Base-by-base conservation (phyloP, 345 rosid species). In the Acer campestre region DNA sequence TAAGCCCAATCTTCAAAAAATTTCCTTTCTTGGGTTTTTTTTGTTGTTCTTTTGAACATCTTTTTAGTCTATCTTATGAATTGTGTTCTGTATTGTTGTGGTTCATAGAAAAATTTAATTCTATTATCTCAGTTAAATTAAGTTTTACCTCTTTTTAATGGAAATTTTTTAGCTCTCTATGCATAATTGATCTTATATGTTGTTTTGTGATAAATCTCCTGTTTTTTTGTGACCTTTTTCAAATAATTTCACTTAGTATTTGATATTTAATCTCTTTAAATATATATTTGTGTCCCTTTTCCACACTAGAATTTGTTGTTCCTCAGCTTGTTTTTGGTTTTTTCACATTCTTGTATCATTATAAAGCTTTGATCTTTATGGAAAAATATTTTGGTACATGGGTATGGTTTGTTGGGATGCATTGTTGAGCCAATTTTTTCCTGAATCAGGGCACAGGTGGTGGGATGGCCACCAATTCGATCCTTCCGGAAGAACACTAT, bases 381-480 rank as follows among this genome's bases (percentile, higher is more conserved):
- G 3, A 6, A 11, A 42, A 22, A 22, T 25, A 29, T 16, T n/a
- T 71, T 29, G 65, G 13, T 46, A 27, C 11, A 11, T 49, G 40
- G 25, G n/a, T 40, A 51, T 27, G 27, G 75, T 51, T 51, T 25
- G 29, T 20, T 49, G 31, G 38, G 73, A 11, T 74, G 64, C 46
- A n/a, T 70, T 59, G 58, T 56, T 75, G 66, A 85, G 61, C 18
- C 12, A 38, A 25, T 17, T 23, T 6, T 75, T 82, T 63, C 12
- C 12, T 77, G 67, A 29, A 40, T 80, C 86, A 89, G 90, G 81
- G 88, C 93, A 74, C 91, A 86, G 73, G 91, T 85, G 71, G 93
- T 88, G 20, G 93, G 93, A 51, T 89, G 93, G 93, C 93, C 93
- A 40, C 93, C 93, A 9, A 82, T 89, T 68, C 79, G 90, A 49